Evolutionary conservation across 257 asterid genomes (phyloP).

Genomic region (Apocynum venetum): DNA sequence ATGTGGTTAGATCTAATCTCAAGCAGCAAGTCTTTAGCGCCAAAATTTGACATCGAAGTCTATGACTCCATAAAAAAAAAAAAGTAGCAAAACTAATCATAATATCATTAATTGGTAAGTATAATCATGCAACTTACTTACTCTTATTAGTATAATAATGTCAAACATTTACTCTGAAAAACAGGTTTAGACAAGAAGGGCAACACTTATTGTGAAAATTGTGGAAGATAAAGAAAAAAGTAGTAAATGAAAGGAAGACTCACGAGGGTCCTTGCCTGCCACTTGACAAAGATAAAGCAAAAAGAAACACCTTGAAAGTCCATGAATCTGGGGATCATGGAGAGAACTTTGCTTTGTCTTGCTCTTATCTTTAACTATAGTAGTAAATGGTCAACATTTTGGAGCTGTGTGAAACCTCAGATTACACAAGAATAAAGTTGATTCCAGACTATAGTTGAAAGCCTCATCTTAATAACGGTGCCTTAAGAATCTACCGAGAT

Average conservation of each 20-base stretch:
- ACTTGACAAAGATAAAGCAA: not conserved
- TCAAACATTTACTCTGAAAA: too few species aligned
- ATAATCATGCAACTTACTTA: too few species aligned
- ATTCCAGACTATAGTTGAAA: too few species aligned
- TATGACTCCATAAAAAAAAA: too few species aligned
- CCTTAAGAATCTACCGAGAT: too few species aligned
- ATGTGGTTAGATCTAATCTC: too few species aligned
- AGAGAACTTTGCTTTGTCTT: not conserved
- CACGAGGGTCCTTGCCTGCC: not conserved
- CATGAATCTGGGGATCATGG: not conserved
- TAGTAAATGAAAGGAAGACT: not conserved
- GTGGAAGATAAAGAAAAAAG: not conserved
- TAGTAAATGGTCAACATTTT: not conserved
- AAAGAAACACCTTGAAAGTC: not conserved
- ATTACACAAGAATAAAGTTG: not conserved
- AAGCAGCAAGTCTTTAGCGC: too few species aligned
- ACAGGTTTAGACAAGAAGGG: not conserved
- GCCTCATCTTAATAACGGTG: too few species aligned
- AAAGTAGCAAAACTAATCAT: too few species aligned
- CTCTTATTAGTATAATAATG: too few species aligned
- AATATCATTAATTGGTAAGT: too few species aligned
- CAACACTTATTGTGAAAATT: not conserved
- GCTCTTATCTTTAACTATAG: not conserved
- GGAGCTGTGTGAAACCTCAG: not conserved
- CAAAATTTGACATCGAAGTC: too few species aligned